phyloP scores from a whole-genome alignment of 768 basidiomycete species.

The Mycena sanguinolenta region DNA sequence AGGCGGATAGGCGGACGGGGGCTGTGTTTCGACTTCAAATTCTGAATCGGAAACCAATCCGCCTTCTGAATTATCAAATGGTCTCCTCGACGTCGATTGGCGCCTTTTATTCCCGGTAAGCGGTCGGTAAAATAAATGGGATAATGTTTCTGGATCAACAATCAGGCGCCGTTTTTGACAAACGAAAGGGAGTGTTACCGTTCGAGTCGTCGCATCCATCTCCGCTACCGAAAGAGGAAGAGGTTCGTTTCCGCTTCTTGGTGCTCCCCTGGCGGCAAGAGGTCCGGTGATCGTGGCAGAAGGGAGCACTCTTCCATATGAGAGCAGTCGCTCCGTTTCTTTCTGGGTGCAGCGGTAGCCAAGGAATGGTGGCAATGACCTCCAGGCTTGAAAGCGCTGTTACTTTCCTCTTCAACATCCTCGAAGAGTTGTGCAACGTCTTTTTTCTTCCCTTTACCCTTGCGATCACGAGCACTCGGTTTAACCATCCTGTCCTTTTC shows the following conservation, averaged over 20 bases:
- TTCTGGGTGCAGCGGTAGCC: not conserved
- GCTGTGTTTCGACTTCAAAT: not conserved
- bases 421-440: constrained; percentile 25
- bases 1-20: not conserved
- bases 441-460: constrained; percentile 38
- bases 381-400: constrained; percentile 21
- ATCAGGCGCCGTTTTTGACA: not conserved
- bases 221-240: constrained; percentile 20
- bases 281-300: constrained; percentile 7
- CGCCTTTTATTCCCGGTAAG: not conserved
- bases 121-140: not conserved
- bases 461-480: not conserved
- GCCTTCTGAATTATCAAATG: not conserved
- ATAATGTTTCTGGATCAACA: not conserved
- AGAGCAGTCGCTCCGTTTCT: not conserved
- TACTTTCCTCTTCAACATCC: constrained; percentile 42
- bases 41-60: constrained; percentile 19
- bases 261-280: not conserved
- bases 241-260: constrained; percentile 29
- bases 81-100: constrained; percentile 4
- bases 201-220: not conserved
- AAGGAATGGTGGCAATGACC: not conserved
- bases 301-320: not conserved
- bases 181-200: not conserved
- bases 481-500: not conserved